Evolutionary conservation across 768 basidiomycete species (phyloP), one percentile per base, ranked within the genome.

Genomic region (Gloeopeniophorella convolvens): DNA sequence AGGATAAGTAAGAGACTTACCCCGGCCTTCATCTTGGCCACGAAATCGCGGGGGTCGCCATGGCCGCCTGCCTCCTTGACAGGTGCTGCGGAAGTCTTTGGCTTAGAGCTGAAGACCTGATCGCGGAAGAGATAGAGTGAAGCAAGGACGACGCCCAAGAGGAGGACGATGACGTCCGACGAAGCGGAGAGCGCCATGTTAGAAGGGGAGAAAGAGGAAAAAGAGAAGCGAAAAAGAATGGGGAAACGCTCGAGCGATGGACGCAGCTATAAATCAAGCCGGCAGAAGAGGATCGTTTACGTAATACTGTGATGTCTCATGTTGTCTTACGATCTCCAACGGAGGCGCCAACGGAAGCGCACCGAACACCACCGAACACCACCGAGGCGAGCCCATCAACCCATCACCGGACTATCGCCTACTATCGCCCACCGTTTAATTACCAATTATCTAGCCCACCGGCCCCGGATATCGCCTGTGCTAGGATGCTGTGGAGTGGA

Each of bases 1-100:
- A 45, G 50, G 27, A 45, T 8, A 35, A 51, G 37, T 35, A 24
- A 54, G 18, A 6, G 7, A 77, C 89, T 65, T 70, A 97, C 95
- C 33, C 81, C 83, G 54, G 85, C 82, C 70, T 92, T 88, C 91
- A 97, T 93, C 72, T 94, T 94, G 11, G 82, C 80, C 34, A 96
- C 77, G 63, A 96, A 96, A 66, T 98, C 92, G 36, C 94, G 74
- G n/a, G 93, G 91, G 62, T 96, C 91, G 2, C 82, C 85, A 50
- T 78, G 79, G 41, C 82, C 86, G 72, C 85, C 85, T 34, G 50
- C 33, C 26, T 58, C 57, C 32, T 72, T 63, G 47, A 53, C 64
- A 0, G 53, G 34, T 33, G 70, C 68, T 45, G 76, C 74, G 27
- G 76, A 65, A n/a, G 61, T 36, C 64, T 83, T 87, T 18, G 79